Percentiles rank a stretch among this genome's conserved stretches.
Conservation (phyloP, 2,329 filamentous ascomycete genomes). For the Alternaria rosae region DNA sequence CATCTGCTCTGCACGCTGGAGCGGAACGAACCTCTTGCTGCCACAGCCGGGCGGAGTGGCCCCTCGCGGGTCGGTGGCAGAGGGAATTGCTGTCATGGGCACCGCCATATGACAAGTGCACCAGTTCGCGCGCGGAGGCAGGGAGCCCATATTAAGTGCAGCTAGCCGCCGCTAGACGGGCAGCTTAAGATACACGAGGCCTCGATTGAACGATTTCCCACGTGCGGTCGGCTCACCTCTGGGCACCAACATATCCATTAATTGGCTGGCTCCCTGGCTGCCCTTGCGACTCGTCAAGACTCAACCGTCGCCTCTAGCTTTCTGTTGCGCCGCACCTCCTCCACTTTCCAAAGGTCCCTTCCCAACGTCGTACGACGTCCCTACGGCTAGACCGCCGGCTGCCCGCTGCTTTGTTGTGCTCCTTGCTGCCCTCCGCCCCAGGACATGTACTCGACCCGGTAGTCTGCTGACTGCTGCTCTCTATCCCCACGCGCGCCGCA, state of each 20-base stretch:
- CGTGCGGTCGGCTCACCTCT: constrained; percentile 41
- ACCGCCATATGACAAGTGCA: constrained; percentile 23
- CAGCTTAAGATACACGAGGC: constrained; percentile 48
- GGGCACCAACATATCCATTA: constrained; percentile 33
- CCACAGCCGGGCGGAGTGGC: neutral
- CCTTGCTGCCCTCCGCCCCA: constrained; percentile 20
- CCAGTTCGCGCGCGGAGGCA: constrained; percentile 32
- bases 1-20: constrained; percentile 11
- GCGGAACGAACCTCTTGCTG: neutral
- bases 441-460: constrained; percentile 30
- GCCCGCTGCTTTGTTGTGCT: constrained; percentile 32
- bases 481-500: constrained; percentile 12
- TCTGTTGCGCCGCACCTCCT: constrained; percentile 27
- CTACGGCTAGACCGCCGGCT: constrained; percentile 37
- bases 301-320: constrained; percentile 27
- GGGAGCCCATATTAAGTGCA: constrained; percentile 43
- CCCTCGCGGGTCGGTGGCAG: neutral
- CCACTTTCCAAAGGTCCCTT: constrained; percentile 29
- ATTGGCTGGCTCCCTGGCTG: constrained; percentile 39
- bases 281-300: constrained; percentile 13
- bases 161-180: constrained; percentile 47
- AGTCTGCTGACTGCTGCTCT: constrained; percentile 20
- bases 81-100: constrained; percentile 11
- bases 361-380: constrained; percentile 33
- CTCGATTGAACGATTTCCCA: constrained; percentile 51